Evolutionary conservation across 139 green algal genomes (phyloP).

Genomic region (Astrephomene gubernaculifera): DNA sequence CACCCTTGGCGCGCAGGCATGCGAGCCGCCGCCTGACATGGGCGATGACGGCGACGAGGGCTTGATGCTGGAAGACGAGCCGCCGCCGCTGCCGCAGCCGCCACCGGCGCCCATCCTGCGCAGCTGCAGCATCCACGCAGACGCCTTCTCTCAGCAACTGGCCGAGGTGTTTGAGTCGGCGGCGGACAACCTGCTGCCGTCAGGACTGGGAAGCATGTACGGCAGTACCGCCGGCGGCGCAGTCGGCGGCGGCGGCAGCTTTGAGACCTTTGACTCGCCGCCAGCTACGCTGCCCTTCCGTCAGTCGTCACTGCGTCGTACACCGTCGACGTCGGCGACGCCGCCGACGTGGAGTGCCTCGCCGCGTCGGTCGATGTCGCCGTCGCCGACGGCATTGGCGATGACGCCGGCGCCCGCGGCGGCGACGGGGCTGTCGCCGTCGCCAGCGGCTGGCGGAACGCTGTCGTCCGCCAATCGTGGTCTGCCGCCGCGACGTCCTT

Average conservation of each 20-base stretch:
- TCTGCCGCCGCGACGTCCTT: not conserved
- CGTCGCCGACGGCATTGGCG: not conserved
- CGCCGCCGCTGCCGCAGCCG: constrained; percentile 1
- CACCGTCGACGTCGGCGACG: not conserved
- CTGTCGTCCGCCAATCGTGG: not conserved
- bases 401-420: not conserved
- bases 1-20: not conserved
- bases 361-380: not conserved
- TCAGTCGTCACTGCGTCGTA: not conserved
- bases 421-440: not conserved
- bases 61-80: too few species aligned
- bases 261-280: not conserved
- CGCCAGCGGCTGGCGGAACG: not conserved
- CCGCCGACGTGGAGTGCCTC: too few species aligned
- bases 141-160: constrained; percentile 11
- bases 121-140: constrained; percentile 24
- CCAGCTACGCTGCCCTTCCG: not conserved
- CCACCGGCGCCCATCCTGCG: constrained; percentile 36
- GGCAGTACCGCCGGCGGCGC: not conserved
- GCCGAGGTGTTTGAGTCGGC: constrained; percentile 22
- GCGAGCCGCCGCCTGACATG: not conserved
- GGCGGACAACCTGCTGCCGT: not conserved
- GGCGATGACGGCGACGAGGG: not conserved
- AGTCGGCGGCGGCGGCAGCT: not conserved
- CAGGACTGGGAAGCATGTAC: not conserved